Evolutionary conservation across 352 stramenopile species (phyloP), one percentile per base, ranked within the genome.

Genomic region (Globisporangium sylvaticum): DNA sequence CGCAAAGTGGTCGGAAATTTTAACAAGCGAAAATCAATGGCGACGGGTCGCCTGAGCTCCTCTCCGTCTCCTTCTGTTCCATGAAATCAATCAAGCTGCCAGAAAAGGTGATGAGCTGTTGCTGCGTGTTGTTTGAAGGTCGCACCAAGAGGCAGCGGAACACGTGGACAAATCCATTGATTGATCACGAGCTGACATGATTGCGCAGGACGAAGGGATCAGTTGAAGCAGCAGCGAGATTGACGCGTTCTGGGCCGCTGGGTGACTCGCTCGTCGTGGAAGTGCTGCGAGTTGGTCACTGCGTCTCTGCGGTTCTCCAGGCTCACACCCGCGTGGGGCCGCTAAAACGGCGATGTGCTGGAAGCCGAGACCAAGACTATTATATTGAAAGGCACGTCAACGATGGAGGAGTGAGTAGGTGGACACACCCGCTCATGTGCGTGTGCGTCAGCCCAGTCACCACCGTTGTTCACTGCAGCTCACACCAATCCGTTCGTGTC

Each of bases 1-100:
- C 44, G 18, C 18, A 24, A 25, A 25, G 31, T 27, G 48, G 48
- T n/a, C n/a, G n/a, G 3, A 55, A 57, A 57, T 29, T 50, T 50
- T 32, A 57, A 20, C 50, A 24, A 32, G 24, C 24, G 24, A 57
- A 57, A 57, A 57, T 57, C 50, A 57, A 57, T 57, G 50, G 50
- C 24, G 50, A 57, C 50, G 27, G 48, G 24, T 58, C 20, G 27
- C 22, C 27, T 29, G 20, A n/a, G 52, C 20, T 15, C 12, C 22
- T 56, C 48, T 34, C 18, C 55, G 8, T 46, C 18, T 48, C 27
- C 20, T 50, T 48, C 52, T 31, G 31, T 62, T 48, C 56, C 56
- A 62, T 48, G 25, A 61, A 62, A 62, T 48, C n/a, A 61, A 61
- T 61, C 31, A 42, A 44, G 31, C 39, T 27, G 56, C 42, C 6